These are phyloP conservation scores for Pleurozium schreberi DNA, from an alignment of 225 moss, liverwort and hornwort genomes.

Conservation along the genomic window DNA sequence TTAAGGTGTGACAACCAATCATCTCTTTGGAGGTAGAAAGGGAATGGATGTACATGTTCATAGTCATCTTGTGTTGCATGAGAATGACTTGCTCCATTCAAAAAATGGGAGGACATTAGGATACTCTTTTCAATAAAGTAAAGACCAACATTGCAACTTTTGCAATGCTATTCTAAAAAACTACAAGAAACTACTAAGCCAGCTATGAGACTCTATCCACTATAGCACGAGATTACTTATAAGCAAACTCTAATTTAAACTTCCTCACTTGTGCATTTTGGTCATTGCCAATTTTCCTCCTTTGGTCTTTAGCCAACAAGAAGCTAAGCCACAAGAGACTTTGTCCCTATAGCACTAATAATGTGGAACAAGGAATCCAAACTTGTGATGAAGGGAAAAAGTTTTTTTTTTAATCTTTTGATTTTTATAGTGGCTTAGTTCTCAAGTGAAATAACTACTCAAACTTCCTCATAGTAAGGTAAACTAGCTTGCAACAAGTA, in stretches of 20 bases:
- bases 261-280: not conserved
- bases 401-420: not conserved
- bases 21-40: not conserved
- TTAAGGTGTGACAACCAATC: not conserved
- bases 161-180: not conserved
- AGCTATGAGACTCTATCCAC: fast-evolving
- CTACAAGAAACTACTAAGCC: fast-evolving
- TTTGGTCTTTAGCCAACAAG: fast-evolving
- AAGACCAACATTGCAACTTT: fast-evolving
- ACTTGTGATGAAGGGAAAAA: not conserved
- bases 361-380: fast-evolving
- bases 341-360: fast-evolving
- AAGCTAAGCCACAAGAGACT: not conserved
- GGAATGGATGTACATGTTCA: not conserved
- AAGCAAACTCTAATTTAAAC: not conserved
- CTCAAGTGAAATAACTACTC: too few species aligned
- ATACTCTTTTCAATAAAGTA: not conserved
- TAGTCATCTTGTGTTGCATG: not conserved
- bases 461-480: not conserved
- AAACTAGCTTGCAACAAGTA: fast-evolving
- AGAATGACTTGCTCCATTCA: not conserved
- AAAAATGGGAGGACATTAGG: too few species aligned
- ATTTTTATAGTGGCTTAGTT: not conserved
- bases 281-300: not conserved
- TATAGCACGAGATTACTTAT: fast-evolving